Base-by-base conservation (phyloP, 2,329 filamentous ascomycete genomes). In the Berkeleyomyces rouxiae region DNA sequence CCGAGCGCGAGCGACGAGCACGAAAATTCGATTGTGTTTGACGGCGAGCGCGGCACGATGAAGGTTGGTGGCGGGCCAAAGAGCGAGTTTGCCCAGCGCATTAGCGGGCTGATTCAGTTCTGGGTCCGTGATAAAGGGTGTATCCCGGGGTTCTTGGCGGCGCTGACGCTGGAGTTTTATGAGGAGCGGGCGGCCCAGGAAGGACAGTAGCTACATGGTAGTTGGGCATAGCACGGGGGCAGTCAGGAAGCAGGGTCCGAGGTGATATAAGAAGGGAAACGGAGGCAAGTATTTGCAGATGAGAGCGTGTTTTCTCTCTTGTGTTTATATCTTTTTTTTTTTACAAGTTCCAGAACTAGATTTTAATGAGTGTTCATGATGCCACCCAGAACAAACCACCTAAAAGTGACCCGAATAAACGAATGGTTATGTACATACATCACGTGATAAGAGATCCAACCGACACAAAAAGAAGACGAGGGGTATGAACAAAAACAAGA, bases 51-150 rank as follows among this genome's bases (percentile, higher is more conserved):
- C 64, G 93, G 92, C 6, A 96, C 91, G 0, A 99, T 99, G 93
- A 99, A 99, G 79, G 88, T 99, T 63, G 88, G 86, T 42, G 93
- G 93, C 1, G 93, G 93, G 0, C 88, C 90, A 1, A 82, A 88
- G 70, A 95, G 89, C 70, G 79, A 83, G 10, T 99, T 99, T 73
- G 93, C 91, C 1, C 76, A 82, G 62, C 86, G 90, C 73, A 96
- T 99, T 66, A 82, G 82, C 67, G 87, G 89, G 69, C 82, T 91
- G 71, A 92, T 96, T 70, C 86, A 90, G 67, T 97, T 96, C 73
- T 99, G 93, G 92, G 92, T 97, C 0, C 83, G 95, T 70, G 90
- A 93, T 69, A 84, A 90, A 76, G 91, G 90, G 57, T 92, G 92
- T 72, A 95, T 97, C 66, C 92, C 92, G 3, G 92, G 91, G 63